These are phyloP conservation scores for Melastoma malabathricum DNA, from an alignment of 345 rosid species.

Conservation along the genomic window DNA sequence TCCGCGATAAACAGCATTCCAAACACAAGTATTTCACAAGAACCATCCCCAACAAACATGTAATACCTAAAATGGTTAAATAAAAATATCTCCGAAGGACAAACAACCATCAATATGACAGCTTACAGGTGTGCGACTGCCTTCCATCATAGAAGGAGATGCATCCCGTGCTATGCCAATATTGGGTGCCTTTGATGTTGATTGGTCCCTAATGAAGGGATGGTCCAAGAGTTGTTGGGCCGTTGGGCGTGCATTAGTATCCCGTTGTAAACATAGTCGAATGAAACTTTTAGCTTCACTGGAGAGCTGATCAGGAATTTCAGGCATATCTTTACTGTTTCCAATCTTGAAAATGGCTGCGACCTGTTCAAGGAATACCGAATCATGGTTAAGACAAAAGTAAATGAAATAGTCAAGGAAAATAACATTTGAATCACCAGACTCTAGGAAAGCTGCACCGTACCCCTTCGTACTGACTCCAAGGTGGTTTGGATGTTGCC, in stretches of 20 bases:
- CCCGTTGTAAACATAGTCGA: constrained; percentile 76
- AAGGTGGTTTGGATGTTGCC: constrained; percentile 97
- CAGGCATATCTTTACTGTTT: constrained; percentile 88
- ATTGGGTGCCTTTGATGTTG: constrained; percentile 34
- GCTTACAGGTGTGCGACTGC: constrained; percentile 58
- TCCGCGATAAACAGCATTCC: too few species aligned
- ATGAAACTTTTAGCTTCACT: constrained; percentile 66
- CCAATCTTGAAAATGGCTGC: constrained; percentile 98
- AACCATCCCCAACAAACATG: too few species aligned
- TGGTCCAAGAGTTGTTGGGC: constrained; percentile 72
- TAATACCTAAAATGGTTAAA: neutral
- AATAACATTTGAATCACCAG: neutral
- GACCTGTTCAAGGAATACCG: constrained; percentile 35
- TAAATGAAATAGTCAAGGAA: too few species aligned
- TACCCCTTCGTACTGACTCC: constrained; percentile 98
- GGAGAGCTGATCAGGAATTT: constrained; percentile 85
- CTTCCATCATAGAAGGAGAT: constrained; percentile 46
- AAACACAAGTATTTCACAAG: too few species aligned
- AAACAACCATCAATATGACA: neutral
- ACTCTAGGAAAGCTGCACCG: constrained; percentile 5
- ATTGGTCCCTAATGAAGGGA: constrained; percentile 56
- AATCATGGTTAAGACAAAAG: neutral
- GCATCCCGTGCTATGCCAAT: constrained; percentile 38
- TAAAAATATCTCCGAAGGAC: neutral
- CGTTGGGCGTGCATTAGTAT: constrained; percentile 69